Evolutionary conservation across 2,329 filamentous ascomycete species (phyloP).

Genomic region (Harringtonia lauricola): DNA sequence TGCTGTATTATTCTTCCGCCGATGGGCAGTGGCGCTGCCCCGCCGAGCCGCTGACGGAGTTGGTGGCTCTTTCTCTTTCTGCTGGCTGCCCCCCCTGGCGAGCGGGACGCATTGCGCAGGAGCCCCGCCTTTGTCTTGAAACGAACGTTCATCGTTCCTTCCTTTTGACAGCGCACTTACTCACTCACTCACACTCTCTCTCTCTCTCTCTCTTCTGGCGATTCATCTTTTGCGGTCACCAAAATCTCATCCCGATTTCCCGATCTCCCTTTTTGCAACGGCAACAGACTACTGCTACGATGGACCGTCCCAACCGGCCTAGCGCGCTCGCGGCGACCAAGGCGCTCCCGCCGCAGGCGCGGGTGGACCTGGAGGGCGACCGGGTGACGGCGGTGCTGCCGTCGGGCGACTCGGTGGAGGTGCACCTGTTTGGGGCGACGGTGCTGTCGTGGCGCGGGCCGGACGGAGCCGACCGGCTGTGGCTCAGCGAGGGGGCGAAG

Average conservation of each 20-base stretch:
- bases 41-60: too few species aligned
- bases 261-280: too few species aligned
- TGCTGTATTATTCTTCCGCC: too few species aligned
- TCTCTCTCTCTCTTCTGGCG: not conserved
- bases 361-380: conserved; percentile 62
- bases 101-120: not conserved
- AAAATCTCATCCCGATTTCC: too few species aligned
- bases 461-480: conserved; percentile 67
- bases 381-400: conserved; percentile 72
- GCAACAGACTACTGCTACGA: not conserved
- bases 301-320: conserved; percentile 80
- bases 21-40: too few species aligned
- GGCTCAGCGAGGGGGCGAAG: conserved; percentile 68
- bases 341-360: conserved; percentile 61
- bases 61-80: too few species aligned
- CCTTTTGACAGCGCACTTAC: too few species aligned
- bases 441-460: conserved; percentile 88
- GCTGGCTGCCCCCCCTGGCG: not conserved
- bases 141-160: too few species aligned
- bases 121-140: conserved; percentile 1
- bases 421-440: conserved; percentile 86
- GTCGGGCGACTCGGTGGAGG: conserved; percentile 73
- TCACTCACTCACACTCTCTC: not conserved
- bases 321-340: conserved; percentile 64
- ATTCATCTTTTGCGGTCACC: too few species aligned